Evolutionary conservation across 2,329 filamentous ascomycete genomes (phyloP).

Genomic region (Remersonia thermophila): DNA sequence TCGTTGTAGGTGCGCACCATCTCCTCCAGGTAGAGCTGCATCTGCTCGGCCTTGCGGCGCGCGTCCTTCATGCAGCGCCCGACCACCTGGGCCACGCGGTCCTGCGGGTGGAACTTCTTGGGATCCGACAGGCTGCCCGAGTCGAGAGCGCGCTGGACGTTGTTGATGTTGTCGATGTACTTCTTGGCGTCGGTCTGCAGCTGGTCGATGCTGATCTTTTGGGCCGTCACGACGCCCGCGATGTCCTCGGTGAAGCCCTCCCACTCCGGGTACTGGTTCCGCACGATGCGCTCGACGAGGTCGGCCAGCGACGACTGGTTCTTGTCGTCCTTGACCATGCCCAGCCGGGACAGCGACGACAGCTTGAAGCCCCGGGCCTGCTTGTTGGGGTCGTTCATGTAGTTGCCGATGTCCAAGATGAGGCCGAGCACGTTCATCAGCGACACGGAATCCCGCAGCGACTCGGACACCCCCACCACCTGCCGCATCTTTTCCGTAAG

Average conservation of each 20-base stretch:
- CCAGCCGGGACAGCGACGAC: slow-evolving; percentile 78
- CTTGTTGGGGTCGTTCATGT: slow-evolving; percentile 99
- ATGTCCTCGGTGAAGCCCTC: slow-evolving; percentile 83
- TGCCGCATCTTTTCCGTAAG: slow-evolving; percentile 74
- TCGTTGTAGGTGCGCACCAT: slow-evolving; percentile 87
- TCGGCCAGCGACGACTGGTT: slow-evolving; percentile 95
- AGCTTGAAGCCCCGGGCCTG: slow-evolving; percentile 97
- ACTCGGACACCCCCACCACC: slow-evolving; percentile 79
- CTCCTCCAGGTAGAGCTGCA: slow-evolving; percentile 85
- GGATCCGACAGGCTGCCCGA: slow-evolving; percentile 89
- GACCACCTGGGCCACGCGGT: slow-evolving; percentile 83
- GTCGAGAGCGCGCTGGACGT: slow-evolving; percentile 84
- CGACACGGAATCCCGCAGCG: slow-evolving; percentile 78
- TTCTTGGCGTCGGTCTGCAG: slow-evolving; percentile 74
- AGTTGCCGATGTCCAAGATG: slow-evolving; percentile 96
- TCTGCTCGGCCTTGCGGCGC: slow-evolving; percentile 86
- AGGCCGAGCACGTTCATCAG: slow-evolving; percentile 93
- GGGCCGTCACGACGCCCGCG: slow-evolving; percentile 57
- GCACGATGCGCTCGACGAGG: slow-evolving; percentile 88
- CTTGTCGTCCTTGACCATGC: slow-evolving; percentile 98
- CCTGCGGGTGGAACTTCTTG: slow-evolving; percentile 95
- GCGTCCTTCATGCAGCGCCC: slow-evolving; percentile 95
- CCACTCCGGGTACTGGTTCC: slow-evolving; percentile 94
- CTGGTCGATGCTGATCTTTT: slow-evolving; percentile 93
- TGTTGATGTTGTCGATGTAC: slow-evolving; percentile 91